Base-by-base conservation (phyloP, 2,329 filamentous ascomycete genomes). In the Tolypocladium ovalisporum region DNA sequence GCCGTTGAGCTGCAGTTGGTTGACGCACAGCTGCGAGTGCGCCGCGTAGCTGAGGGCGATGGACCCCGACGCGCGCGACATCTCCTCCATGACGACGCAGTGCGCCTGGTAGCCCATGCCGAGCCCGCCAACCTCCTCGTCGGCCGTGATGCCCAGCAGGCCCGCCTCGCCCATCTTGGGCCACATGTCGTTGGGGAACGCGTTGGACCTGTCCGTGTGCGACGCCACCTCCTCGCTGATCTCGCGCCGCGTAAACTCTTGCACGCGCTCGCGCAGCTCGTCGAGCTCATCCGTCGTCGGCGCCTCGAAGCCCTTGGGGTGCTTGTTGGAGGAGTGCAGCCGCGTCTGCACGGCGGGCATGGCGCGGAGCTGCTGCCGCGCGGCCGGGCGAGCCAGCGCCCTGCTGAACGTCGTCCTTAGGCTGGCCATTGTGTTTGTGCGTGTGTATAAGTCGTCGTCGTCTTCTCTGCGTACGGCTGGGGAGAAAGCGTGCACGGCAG, bases 71-170 rank as follows among this genome's bases (percentile, higher is more conserved):
- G 93, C 93, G 58, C 93, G 82, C 57, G 88, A 94, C 47, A 99
- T 79, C 77, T 97, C 94, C 74, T 99, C 94, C 84, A 97, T 88
- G 52, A 97, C 90, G 8, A 96, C 79, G 69, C 90, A 96, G 75
- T 99, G 94, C 51, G 94, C 93, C 76, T 97, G 93, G 73, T 97
- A 99, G 13, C 94, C 94, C 85, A 97, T 87, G 1, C 80, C 89
- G 52, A 97, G 74, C 2, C 93, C 94, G 40, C 94, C 94, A 55
- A 94, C 90, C 57, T 90, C 87, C 74, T 96, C 91, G 67, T 96
- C 90, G 22, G 90, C 94, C 10, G 94, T 97, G 66, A 97, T 89
- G 59, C 94, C 94, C 34, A 97, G 81, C 64, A 97, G 88, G 8
- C 89, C 94, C 37, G 94, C 94, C 62, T 91, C 88, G 61, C 94